A percentile compares a stretch with the other conserved stretches of the same genome.
phyloP scores from a whole-genome alignment of 768 basidiomycete species.

The Roridomyces roridus region DNA sequence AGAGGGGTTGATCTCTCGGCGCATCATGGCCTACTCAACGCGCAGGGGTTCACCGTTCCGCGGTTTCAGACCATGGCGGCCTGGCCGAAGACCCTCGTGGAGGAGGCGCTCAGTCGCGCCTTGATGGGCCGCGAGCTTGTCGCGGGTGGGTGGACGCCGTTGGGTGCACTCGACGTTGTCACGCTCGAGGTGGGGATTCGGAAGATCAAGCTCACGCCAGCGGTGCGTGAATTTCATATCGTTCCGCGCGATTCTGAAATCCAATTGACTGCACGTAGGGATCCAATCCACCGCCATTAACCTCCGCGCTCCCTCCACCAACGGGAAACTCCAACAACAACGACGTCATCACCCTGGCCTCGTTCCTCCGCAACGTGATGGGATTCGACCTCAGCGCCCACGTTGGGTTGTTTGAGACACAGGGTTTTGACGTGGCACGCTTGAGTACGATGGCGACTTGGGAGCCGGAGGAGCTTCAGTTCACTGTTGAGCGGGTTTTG shows the following conservation, averaged over 20 bases:
- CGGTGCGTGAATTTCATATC: not conserved
- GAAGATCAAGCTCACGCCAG: not conserved
- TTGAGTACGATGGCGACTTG: not conserved
- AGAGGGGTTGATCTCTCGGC: not conserved
- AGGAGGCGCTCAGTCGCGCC: not conserved
- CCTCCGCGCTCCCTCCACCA: not conserved
- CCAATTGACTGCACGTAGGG: not conserved
- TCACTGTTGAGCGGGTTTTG: not conserved
- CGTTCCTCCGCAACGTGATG: constrained; percentile 15
- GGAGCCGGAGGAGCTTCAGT: not conserved
- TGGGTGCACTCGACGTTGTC: not conserved
- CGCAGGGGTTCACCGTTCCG: constrained; percentile 3
- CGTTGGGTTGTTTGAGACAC: not conserved
- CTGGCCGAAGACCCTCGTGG: not conserved
- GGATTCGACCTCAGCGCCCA: constrained; percentile 5
- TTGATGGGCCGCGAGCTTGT: not conserved
- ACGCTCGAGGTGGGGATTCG: not conserved
- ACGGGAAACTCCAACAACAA: not conserved
- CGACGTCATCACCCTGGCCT: not conserved
- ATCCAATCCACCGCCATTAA: not conserved
- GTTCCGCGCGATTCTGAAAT: not conserved
- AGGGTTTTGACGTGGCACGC: not conserved
- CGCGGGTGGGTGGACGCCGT: not conserved
- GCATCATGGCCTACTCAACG: not conserved
- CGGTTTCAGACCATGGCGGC: not conserved